Conservation (phyloP, 176 grass and related monocot species). For the Paspalum vaginatum region DNA sequence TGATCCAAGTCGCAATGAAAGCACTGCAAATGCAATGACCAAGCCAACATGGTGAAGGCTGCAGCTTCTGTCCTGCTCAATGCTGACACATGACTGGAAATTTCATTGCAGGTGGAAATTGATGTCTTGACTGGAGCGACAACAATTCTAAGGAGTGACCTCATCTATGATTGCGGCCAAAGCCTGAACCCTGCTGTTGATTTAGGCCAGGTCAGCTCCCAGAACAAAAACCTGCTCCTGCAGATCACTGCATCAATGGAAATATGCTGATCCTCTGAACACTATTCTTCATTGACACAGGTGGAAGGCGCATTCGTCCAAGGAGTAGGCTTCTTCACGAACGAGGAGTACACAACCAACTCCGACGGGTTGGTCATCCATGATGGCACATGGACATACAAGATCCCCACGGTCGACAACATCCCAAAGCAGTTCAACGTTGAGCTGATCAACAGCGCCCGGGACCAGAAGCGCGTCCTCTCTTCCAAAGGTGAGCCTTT, state of each 20-base stretch:
- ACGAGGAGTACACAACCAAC: conserved; percentile 73
- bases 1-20: background rate
- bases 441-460: conserved; percentile 66
- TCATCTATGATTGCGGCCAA: conserved; percentile 77
- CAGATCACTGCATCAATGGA: background rate
- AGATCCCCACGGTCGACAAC: conserved; percentile 79
- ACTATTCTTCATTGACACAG: conserved; percentile 20
- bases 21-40: background rate
- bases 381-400: conserved; percentile 90
- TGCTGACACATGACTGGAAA: background rate
- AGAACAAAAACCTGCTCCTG: background rate
- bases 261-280: background rate
- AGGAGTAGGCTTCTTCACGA: conserved; percentile 80
- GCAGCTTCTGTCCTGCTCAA: background rate
- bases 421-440: conserved; percentile 84
- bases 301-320: conserved; percentile 77
- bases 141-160: conserved; percentile 70
- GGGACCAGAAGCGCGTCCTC: conserved; percentile 64
- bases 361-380: conserved; percentile 65
- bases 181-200: conserved; percentile 88
- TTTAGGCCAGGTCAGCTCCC: conserved; percentile 67
- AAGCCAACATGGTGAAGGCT: background rate
- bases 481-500: conserved; percentile 72
- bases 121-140: conserved; percentile 78
- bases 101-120: conserved; percentile 65